Percentiles rank a stretch among this genome's conserved stretches.
These are phyloP conservation scores for Botrytis galanthina DNA, from an alignment of 2,329 filamentous ascomycete species.

Conservation along the genomic window DNA sequence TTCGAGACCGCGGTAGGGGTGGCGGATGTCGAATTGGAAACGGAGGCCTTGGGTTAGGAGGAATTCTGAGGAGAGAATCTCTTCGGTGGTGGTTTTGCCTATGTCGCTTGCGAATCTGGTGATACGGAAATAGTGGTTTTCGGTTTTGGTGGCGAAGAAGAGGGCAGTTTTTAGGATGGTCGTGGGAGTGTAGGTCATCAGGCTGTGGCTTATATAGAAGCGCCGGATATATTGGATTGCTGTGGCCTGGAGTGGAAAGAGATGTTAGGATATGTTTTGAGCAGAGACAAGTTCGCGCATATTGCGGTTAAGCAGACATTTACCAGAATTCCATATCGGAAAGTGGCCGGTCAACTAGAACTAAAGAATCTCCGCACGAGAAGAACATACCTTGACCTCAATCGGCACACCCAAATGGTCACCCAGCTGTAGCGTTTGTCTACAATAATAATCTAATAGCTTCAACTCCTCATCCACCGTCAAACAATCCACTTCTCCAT, in stretches of 20 bases:
- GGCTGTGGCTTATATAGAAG: conserved; percentile 93
- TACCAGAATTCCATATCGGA: accelerated
- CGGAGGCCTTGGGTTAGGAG: conserved; percentile 86
- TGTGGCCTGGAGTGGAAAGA: conserved; percentile 32
- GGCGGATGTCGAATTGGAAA: conserved; percentile 89
- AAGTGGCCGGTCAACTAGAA: neutral
- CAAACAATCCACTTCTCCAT: conserved; percentile 68
- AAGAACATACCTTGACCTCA: conserved; percentile 53
- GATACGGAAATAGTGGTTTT: conserved; percentile 66
- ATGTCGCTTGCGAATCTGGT: conserved; percentile 67
- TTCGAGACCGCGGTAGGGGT: conserved; percentile 85
- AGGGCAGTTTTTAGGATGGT: conserved; percentile 86
- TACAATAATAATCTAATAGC: conserved; percentile 77
- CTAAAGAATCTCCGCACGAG: neutral
- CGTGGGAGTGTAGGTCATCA: conserved; percentile 93
- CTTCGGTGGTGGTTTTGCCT: conserved; percentile 69
- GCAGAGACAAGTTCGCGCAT: neutral
- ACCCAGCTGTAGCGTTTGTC: conserved; percentile 56
- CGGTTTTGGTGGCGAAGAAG: conserved; percentile 91
- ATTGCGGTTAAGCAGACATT: too few species aligned
- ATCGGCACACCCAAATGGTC: conserved; percentile 60
- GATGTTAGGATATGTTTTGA: neutral
- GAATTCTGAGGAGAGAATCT: conserved; percentile 88
- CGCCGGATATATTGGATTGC: conserved; percentile 69
- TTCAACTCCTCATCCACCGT: conserved; percentile 79